A percentile compares a stretch with the other conserved stretches of the same genome.
These are phyloP conservation scores for Acer yangbiense DNA, from an alignment of 345 rosid species.

Conservation along the genomic window DNA sequence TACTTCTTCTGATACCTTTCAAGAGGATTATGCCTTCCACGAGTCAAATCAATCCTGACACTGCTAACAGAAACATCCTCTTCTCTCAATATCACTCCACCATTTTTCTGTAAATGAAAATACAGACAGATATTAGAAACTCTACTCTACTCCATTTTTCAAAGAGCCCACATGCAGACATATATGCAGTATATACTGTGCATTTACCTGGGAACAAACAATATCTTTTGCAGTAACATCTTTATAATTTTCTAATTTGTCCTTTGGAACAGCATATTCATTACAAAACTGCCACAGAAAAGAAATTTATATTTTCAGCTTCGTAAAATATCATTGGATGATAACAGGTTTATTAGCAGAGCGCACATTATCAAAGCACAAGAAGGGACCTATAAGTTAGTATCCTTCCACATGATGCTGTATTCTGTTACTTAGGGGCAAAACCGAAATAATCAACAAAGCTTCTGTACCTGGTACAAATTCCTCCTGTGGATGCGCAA, in stretches of 20 bases:
- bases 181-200: neutral
- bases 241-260: slow-evolving; percentile 75
- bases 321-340: neutral
- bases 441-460: slow-evolving; percentile 13
- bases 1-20: slow-evolving; percentile 55
- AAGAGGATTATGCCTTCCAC: slow-evolving; percentile 84
- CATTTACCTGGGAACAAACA: slow-evolving; percentile 82
- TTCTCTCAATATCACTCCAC: slow-evolving; percentile 61
- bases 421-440: neutral
- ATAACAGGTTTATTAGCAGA: neutral
- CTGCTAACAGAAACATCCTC: slow-evolving; percentile 82
- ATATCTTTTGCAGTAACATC: slow-evolving; percentile 83
- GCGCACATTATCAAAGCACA: neutral
- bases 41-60: slow-evolving; percentile 86
- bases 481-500: slow-evolving; percentile 85
- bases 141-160: neutral
- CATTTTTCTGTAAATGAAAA: slow-evolving; percentile 55
- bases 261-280: slow-evolving; percentile 92
- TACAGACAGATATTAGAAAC: slow-evolving; percentile 1
- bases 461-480: slow-evolving; percentile 67
- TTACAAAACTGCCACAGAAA: slow-evolving; percentile 78
- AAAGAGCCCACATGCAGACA: neutral
- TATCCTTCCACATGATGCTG: neutral
- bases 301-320: slow-evolving; percentile 3
- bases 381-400: neutral